Conservation (phyloP, 2,329 filamentous ascomycete species). For the Exophiala dermatitidis region DNA sequence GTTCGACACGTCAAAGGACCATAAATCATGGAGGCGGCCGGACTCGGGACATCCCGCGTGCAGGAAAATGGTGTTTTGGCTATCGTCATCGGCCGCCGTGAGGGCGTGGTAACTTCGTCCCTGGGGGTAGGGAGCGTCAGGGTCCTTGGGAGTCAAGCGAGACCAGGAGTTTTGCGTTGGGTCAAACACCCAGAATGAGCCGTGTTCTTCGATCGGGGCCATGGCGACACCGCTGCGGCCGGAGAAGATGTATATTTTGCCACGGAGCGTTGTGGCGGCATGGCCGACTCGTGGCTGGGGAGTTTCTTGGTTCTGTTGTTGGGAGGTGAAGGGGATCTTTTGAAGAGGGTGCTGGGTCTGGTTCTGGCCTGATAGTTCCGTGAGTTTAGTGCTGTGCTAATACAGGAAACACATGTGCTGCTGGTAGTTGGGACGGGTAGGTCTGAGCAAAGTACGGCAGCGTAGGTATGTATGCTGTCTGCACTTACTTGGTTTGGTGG, state of each 20-base stretch:
- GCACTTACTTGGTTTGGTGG: constrained; percentile 23
- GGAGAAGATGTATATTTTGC: constrained; percentile 72
- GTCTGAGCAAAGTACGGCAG: too few species aligned
- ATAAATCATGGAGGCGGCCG: constrained; percentile 62
- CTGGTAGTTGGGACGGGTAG: too few species aligned
- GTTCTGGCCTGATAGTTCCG: too few species aligned
- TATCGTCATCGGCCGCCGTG: constrained; percentile 43
- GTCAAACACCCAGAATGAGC: constrained; percentile 70
- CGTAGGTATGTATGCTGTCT: not conserved
- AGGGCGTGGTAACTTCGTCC: constrained; percentile 66
- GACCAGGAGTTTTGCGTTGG: constrained; percentile 59
- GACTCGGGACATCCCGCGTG: constrained; percentile 66
- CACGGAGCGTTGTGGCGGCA: constrained; percentile 60
- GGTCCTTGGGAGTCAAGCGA: constrained; percentile 50
- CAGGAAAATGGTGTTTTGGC: constrained; percentile 62
- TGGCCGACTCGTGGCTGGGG: constrained; percentile 66
- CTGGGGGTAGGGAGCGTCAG: constrained; percentile 46
- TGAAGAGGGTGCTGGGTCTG: too few species aligned
- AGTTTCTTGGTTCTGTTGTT: constrained; percentile 16
- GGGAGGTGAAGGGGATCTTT: too few species aligned
- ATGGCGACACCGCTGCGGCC: constrained; percentile 65
- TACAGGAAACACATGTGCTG: too few species aligned
- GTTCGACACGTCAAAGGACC: constrained; percentile 64
- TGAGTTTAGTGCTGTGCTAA: too few species aligned
- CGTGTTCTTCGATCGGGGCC: constrained; percentile 64